Conservation (phyloP, 805 yeast species). For the Metschnikowia picachoensis region DNA sequence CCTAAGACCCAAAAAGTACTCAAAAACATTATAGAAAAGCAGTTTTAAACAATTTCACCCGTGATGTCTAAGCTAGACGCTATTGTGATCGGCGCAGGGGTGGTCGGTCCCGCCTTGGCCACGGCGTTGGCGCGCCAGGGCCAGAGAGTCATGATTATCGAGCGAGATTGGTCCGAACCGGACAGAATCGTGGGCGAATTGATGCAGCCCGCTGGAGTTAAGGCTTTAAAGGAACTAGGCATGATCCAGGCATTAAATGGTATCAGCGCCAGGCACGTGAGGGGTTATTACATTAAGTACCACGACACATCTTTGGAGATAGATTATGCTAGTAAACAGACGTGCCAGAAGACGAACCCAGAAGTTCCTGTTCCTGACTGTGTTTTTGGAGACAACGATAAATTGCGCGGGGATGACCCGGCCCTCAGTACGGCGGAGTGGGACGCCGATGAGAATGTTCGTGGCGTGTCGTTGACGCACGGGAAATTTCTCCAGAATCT, state of each 20-base stretch:
- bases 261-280: conserved; percentile 71
- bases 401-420: conserved; percentile 44
- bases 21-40: background rate
- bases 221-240: conserved; percentile 77
- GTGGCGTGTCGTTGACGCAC: conserved; percentile 90
- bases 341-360: conserved; percentile 39
- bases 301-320: conserved; percentile 54
- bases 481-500: conserved; percentile 81
- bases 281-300: conserved; percentile 79
- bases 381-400: conserved; percentile 57
- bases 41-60: background rate
- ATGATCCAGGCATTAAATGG: conserved; percentile 70
- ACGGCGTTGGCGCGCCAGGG: conserved; percentile 89
- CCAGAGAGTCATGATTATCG: conserved; percentile 71
- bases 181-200: conserved; percentile 97
- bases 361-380: conserved; percentile 51
- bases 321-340: conserved; percentile 64
- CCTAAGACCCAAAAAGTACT: too few species aligned
- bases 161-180: conserved; percentile 88
- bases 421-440: conserved; percentile 44
- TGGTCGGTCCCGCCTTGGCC: conserved; percentile 91
- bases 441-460: conserved; percentile 53
- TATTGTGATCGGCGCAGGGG: conserved; percentile 97
- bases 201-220: conserved; percentile 94
- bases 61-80: conserved; percentile 47